Evolutionary conservation across 805 yeast genomes (phyloP), one percentile per base, ranked within the genome.

Genomic region (Wickerhamiella vanderwaltii): DNA sequence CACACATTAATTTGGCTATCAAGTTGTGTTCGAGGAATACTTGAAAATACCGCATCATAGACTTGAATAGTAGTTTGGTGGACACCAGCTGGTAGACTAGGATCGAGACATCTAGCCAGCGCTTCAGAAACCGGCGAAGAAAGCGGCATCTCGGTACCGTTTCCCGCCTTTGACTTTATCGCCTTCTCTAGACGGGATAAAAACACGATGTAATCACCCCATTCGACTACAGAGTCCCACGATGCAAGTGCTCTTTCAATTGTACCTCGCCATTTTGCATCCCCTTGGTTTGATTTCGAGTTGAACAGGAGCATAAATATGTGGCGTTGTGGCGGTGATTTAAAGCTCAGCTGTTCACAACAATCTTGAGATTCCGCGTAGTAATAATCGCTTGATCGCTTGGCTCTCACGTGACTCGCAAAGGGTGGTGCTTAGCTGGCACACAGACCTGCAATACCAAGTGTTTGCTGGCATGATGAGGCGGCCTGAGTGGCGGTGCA

Each of bases 171-270:
- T 16, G 63, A 61, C 45, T 71, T 73, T 30, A 87, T 60, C 0
- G 93, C 77, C 56, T 85, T 83, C 45, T 77, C 75, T 5, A 93
- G 68, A 46, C 81, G 75, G 2, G 88, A 77, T 34, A 93, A 65
- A 57, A 84, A 87, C 17, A 96, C 79, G 43, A 91, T 91, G 58
- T 88, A 86, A 57, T 91, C 98, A 11, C 98, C 97, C 99, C 99
- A 91, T 64, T 91, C 98, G 24, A 77, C 81, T 1, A 86, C 79
- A 1, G 81, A 63, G 40, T 84, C 95, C 63, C 88, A 88, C 15
- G 73, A 67, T 5, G 72, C 68, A 17, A 91, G 64, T 0, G 91
- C 83, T 49, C 77, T 72, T 40, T 81, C 88, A 9, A 88, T 70
- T 44, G 70, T 75, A 16, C 54, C 47, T 18, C 45, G 44, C 57